phyloP scores from a whole-genome alignment of 2,329 filamentous ascomycete genomes.

The Huntiella decipiens region DNA sequence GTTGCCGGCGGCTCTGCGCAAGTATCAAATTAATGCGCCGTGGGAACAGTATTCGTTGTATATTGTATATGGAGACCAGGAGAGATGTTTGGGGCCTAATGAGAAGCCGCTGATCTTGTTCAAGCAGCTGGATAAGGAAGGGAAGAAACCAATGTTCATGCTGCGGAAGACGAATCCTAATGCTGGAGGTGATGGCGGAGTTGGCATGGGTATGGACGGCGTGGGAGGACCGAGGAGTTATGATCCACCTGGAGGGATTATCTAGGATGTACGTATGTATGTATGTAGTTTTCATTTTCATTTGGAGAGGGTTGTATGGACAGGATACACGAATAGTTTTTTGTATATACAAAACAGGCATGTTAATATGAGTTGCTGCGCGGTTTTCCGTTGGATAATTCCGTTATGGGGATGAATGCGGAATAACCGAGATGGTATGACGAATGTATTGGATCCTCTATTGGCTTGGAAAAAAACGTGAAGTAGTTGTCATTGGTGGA shows the following conservation, averaged over 20 bases:
- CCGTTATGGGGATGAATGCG: too few species aligned
- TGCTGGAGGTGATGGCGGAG: constrained; percentile 24
- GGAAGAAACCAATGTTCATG: constrained; percentile 99
- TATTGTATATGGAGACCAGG: constrained; percentile 97
- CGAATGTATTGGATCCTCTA: too few species aligned
- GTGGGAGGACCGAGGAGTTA: constrained; percentile 29
- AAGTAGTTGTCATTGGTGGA: too few species aligned
- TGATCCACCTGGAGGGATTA: constrained; percentile 41
- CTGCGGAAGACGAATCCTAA: constrained; percentile 48
- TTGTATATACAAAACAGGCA: too few species aligned
- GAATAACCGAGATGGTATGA: too few species aligned
- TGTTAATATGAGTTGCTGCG: too few species aligned
- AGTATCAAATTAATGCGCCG: constrained; percentile 95
- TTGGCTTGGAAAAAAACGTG: too few species aligned
- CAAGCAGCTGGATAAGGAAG: constrained; percentile 92
- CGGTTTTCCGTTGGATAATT: too few species aligned
- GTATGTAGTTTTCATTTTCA: not conserved
- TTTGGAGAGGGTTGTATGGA: not conserved
- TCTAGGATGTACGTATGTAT: constrained; percentile 19
- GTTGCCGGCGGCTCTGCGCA: constrained; percentile 81
- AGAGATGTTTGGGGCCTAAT: constrained; percentile 76
- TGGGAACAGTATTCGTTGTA: constrained; percentile 96
- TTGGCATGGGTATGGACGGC: constrained; percentile 31
- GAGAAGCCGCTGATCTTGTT: constrained; percentile 92
- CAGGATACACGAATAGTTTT: too few species aligned